phyloP scores from a whole-genome alignment of 1,139 yeast species.

The Yamadazyma taylorii region DNA sequence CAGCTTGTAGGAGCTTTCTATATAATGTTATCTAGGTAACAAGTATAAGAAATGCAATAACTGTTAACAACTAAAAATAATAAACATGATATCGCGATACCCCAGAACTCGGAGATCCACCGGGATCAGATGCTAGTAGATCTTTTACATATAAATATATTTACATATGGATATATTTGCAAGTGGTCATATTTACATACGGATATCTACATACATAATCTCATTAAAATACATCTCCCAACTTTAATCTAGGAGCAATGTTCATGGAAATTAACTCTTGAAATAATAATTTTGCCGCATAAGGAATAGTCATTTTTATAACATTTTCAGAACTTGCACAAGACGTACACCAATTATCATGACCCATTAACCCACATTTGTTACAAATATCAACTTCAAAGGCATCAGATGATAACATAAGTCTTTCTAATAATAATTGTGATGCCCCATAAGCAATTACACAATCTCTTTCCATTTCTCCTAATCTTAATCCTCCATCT shows the following conservation, averaged over 20 bases:
- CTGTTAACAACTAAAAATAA: no score
- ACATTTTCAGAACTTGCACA: constrained; percentile 88
- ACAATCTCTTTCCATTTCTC: constrained; percentile 99
- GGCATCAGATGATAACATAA: constrained; percentile 96
- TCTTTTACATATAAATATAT: no score
- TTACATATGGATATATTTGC: no score
- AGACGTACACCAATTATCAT: constrained; percentile 95
- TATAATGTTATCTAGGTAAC: no score
- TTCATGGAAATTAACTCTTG: constrained; percentile 96
- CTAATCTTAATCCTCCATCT: constrained; percentile 98
- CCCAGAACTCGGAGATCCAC: no score
- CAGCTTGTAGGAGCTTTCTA: no score
- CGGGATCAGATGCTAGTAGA: no score
- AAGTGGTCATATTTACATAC: no score
- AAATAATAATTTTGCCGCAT: constrained; percentile 94
- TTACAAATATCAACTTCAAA: constrained; percentile 96
- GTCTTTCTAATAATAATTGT: constrained; percentile 85
- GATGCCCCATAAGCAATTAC: constrained; percentile 99
- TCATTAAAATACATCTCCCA: constrained; percentile 73
- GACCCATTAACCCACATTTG: constrained; percentile 97
- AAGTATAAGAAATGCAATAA: no score
- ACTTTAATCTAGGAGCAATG: constrained; percentile 90
- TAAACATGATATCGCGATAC: no score
- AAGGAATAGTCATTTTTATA: constrained; percentile 94
- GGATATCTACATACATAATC: no score